Percentiles rank a stretch among this genome's conserved stretches.
Conservation (phyloP, 768 basidiomycete genomes). For the Floccularia luteovirens region DNA sequence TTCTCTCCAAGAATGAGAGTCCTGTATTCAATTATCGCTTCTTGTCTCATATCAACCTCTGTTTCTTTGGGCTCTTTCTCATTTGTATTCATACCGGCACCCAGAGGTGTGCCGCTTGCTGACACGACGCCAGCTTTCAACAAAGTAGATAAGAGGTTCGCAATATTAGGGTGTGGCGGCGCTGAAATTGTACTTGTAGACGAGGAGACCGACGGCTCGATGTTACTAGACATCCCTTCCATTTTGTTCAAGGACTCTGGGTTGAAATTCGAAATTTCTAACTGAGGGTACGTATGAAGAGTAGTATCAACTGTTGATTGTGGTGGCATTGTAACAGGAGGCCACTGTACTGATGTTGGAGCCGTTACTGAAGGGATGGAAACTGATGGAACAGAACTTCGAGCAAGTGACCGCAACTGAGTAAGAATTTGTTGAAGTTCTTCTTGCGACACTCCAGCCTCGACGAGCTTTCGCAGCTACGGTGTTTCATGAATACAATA, state of each 20-base stretch:
- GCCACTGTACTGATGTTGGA: conserved; percentile 14
- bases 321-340: conserved; percentile 8
- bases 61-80: conserved; percentile 19
- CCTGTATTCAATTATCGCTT: conserved; percentile 51
- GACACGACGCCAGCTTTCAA: conserved; percentile 76
- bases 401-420: conserved; percentile 59
- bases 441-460: conserved; percentile 72
- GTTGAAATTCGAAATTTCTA: not conserved
- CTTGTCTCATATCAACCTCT: conserved; percentile 31
- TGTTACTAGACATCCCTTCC: not conserved
- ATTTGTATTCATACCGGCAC: conserved; percentile 34
- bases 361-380: conserved; percentile 12
- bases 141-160: conserved; percentile 58
- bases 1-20: conserved; percentile 49
- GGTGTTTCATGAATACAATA: too few species aligned
- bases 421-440: conserved; percentile 71
- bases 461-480: conserved; percentile 66
- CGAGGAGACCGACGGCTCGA: conserved; percentile 18
- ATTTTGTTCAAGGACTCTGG: not conserved
- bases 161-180: conserved; percentile 34
- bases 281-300: not conserved
- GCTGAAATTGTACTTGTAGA: conserved; percentile 18
- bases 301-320: conserved; percentile 10
- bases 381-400: conserved; percentile 31
- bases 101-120: conserved; percentile 40